phyloP scores from a whole-genome alignment of 345 rosid species.

The Syzygium aromaticum region DNA sequence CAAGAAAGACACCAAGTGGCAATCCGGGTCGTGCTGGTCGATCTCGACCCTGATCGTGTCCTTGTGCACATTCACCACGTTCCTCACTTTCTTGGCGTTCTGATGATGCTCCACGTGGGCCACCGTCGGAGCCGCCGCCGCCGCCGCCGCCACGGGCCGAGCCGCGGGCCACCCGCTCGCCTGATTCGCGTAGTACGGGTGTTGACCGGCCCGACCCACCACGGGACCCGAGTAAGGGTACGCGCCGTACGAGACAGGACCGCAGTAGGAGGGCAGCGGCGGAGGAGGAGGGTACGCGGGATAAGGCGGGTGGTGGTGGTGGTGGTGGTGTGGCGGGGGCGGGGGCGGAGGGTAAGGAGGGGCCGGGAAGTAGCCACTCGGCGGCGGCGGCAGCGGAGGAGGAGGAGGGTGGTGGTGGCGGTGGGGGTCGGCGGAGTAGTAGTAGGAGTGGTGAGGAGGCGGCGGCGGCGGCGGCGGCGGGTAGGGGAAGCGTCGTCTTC shows the following conservation, averaged over 20 bases:
- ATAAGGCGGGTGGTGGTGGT: slow-evolving; percentile 11
- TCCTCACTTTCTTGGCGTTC: slow-evolving; percentile 83
- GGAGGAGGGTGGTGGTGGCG: slow-evolving; percentile 20
- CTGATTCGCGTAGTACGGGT: slow-evolving; percentile 45
- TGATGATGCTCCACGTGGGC: slow-evolving; percentile 66
- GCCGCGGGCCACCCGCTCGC: slow-evolving; percentile 34
- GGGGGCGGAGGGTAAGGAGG: slow-evolving; percentile 21
- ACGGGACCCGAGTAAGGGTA: slow-evolving; percentile 22
- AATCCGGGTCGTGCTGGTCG: slow-evolving; percentile 65
- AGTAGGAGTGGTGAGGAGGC: slow-evolving; percentile 15
- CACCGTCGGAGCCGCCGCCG: slow-evolving; percentile 10
- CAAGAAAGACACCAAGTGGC: slow-evolving; percentile 69
- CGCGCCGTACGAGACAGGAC: slow-evolving; percentile 20
- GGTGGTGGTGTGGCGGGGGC: no score
- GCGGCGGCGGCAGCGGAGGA: slow-evolving; percentile 7
- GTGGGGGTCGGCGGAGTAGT: neutral
- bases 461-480: slow-evolving; percentile 13
- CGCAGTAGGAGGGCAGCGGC: slow-evolving; percentile 14
- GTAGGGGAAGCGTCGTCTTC: slow-evolving; percentile 32
- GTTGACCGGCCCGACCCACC: slow-evolving; percentile 38
- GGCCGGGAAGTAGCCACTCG: neutral
- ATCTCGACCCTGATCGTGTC: slow-evolving; percentile 56
- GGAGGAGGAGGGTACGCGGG: slow-evolving; percentile 20
- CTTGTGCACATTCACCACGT: slow-evolving; percentile 84
- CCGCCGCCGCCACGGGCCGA: neutral